Evolutionary conservation across 805 yeast genomes (phyloP).

Genomic region (Ogataea angusta): DNA sequence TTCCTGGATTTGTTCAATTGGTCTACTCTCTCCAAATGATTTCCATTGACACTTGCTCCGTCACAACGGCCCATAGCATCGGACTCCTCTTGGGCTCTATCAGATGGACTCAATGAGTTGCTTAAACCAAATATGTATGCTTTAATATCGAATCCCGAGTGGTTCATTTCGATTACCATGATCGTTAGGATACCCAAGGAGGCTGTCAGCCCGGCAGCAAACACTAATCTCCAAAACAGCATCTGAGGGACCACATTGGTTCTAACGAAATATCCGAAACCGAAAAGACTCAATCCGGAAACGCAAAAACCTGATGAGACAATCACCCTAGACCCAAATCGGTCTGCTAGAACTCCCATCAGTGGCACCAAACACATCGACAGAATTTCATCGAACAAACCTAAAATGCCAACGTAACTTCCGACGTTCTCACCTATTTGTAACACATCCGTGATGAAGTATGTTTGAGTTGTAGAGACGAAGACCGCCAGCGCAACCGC

Average conservation of each 20-base stretch:
- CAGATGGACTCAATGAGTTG: too few relatives aligned
- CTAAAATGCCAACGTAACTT: constrained; percentile 45
- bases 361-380: constrained; percentile 55
- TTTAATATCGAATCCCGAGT: constrained; percentile 39
- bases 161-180: constrained; percentile 45
- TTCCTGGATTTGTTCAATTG: constrained; percentile 26
- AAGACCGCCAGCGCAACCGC: constrained; percentile 30
- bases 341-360: constrained; percentile 61
- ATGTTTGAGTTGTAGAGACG: constrained; percentile 30
- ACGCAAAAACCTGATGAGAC: constrained; percentile 46
- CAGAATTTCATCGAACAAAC: constrained; percentile 58
- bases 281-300: constrained; percentile 43
- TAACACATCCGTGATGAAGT: constrained; percentile 32
- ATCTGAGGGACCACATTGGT: constrained; percentile 46
- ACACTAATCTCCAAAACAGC: constrained; percentile 48
- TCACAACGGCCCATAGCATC: not conserved
- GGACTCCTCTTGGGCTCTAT: too few relatives aligned
- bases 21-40: constrained; percentile 18
- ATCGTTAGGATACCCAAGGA: constrained; percentile 45
- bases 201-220: constrained; percentile 58
- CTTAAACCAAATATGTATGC: not conserved
- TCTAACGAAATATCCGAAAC: constrained; percentile 45
- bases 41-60: not conserved
- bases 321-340: constrained; percentile 56
- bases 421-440: constrained; percentile 35